These are phyloP conservation scores for Sporothrix brunneoviolacea DNA, from an alignment of 2,329 filamentous ascomycete genomes.

Conservation along the genomic window DNA sequence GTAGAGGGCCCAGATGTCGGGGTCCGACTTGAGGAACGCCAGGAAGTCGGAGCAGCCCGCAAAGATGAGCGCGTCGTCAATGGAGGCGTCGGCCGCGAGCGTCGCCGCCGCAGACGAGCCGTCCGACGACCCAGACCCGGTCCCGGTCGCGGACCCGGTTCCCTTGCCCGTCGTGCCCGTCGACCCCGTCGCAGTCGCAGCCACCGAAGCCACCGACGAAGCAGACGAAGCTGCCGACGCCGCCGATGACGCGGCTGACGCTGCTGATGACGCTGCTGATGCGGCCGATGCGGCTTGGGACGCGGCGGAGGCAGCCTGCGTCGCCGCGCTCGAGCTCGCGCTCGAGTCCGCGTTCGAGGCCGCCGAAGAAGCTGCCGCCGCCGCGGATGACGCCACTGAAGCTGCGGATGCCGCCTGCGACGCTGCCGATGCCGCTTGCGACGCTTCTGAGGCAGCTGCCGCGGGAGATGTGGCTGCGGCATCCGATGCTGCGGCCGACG, in stretches of 20 bases:
- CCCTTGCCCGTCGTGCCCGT: background rate
- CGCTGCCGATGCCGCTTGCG: background rate
- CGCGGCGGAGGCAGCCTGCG: background rate
- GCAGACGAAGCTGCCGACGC: background rate
- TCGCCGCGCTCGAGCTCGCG: too few relatives aligned
- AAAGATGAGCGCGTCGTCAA: slow-evolving; percentile 15
- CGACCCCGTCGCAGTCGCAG: background rate
- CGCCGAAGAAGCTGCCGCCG: background rate
- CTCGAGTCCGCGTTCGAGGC: background rate
- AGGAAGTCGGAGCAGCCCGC: slow-evolving; percentile 13
- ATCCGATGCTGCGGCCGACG: background rate
- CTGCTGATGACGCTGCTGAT: too few relatives aligned
- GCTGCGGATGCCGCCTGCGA: background rate
- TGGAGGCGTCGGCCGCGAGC: slow-evolving; percentile 6
- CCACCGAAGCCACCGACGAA: background rate
- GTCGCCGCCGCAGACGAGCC: background rate
- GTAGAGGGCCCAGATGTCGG: slow-evolving; percentile 12
- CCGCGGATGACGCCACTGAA: background rate
- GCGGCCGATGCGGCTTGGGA: background rate
- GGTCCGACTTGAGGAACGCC: slow-evolving; percentile 14
- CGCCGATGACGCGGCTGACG: background rate
- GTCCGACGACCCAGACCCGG: background rate
- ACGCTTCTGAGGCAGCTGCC: background rate
- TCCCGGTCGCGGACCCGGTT: background rate
- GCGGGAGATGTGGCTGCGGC: background rate